phyloP scores from a whole-genome alignment of 1,139 yeast genomes.

The Taphrina communis region DNA sequence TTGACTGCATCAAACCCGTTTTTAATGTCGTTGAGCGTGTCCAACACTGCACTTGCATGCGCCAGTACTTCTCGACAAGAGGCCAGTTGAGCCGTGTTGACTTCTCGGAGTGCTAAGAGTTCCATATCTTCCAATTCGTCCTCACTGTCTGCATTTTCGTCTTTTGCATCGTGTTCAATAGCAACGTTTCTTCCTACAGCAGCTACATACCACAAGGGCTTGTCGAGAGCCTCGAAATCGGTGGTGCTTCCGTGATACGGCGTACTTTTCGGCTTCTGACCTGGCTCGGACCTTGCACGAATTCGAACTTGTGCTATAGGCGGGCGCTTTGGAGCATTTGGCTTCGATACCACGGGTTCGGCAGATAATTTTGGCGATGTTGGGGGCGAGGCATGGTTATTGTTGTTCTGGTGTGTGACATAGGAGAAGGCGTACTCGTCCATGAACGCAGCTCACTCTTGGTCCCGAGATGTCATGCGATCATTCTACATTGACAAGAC shows the following conservation, averaged over 20 bases:
- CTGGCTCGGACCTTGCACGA: constrained; percentile 13
- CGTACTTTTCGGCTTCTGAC: background rate
- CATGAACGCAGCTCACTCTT: constrained; percentile 1
- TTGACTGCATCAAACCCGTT: constrained; percentile 63
- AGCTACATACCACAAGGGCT: constrained; percentile 7
- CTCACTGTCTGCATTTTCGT: background rate
- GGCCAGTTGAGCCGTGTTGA: constrained; percentile 48
- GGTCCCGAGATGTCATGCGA: too few species aligned
- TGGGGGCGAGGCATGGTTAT: constrained; percentile 1
- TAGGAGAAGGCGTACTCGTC: constrained; percentile 38
- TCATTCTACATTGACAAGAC: too few species aligned
- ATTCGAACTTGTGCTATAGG: constrained; percentile 17
- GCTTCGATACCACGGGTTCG: background rate
- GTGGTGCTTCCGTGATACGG: constrained; percentile 6
- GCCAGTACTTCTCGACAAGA: constrained; percentile 52
- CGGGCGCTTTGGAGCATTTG: constrained; percentile 13
- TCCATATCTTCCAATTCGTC: constrained; percentile 14
- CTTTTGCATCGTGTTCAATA: background rate
- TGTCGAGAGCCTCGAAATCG: constrained; percentile 10
- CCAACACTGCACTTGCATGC: constrained; percentile 57
- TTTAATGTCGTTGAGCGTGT: constrained; percentile 57
- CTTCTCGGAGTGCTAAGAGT: background rate
- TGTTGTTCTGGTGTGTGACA: constrained; percentile 9
- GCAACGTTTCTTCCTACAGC: background rate
- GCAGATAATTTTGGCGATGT: constrained; percentile 9